A percentile compares a stretch with the other conserved stretches of the same genome.
These are phyloP conservation scores for Primulina tabacum DNA, from an alignment of 257 asterid species.

Conservation along the genomic window DNA sequence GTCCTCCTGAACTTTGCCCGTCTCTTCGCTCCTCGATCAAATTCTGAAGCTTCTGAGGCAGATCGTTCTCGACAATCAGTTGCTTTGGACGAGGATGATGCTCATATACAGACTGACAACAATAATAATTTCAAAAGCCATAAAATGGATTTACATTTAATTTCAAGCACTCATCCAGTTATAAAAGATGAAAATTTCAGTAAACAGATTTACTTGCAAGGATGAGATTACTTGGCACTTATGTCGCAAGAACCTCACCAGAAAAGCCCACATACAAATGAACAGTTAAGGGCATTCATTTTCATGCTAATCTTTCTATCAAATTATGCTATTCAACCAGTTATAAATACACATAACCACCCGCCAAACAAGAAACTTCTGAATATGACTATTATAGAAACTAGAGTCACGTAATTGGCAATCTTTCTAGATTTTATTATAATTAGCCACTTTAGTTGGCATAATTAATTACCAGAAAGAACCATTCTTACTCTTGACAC, in stretches of 20 bases:
- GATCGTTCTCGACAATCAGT: constrained; percentile 89
- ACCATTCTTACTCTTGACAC: no score
- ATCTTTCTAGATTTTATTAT: no score
- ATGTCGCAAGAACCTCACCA: not conserved
- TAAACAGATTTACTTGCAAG: not conserved
- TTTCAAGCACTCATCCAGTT: not conserved
- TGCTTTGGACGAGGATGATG: constrained; percentile 99
- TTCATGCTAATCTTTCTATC: not conserved
- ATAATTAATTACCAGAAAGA: no score
- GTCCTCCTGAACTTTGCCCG: constrained; percentile 96
- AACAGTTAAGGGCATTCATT: not conserved
- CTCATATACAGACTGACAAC: constrained; percentile 83
- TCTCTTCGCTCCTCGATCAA: constrained; percentile 94
- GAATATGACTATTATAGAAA: not conserved
- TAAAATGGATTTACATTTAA: not conserved
- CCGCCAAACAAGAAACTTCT: no score
- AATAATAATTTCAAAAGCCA: not conserved
- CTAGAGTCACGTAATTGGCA: not conserved
- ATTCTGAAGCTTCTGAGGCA: constrained; percentile 84
- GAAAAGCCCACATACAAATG: not conserved
- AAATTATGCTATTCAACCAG: not conserved
- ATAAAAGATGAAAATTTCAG: not conserved
- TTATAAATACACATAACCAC: not conserved
- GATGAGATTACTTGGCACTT: not conserved
- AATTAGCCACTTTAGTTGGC: no score